These are phyloP conservation scores for Microglena sp. DNA, from an alignment of 139 green algal species.

Conservation along the genomic window DNA sequence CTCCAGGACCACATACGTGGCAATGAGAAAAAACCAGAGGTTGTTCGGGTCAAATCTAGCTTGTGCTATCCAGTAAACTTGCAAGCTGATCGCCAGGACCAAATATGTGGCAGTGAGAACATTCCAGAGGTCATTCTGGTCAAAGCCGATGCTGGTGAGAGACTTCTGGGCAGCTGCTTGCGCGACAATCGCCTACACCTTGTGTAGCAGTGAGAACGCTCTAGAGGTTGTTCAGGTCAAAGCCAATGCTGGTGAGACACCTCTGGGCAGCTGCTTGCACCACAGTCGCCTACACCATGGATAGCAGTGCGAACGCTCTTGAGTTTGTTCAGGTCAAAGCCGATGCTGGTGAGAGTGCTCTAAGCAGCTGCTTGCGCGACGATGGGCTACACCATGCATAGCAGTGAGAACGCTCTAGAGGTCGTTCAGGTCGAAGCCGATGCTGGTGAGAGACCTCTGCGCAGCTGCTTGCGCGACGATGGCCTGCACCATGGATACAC, in stretches of 20 bases:
- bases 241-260: too few relatives aligned
- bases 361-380: slow-evolving; percentile 9
- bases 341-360: slow-evolving; percentile 7
- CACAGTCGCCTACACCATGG: too few relatives aligned
- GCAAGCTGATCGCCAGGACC: too few relatives aligned
- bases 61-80: too few relatives aligned
- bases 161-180: slow-evolving; percentile 13
- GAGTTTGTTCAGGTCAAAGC: slow-evolving; percentile 1
- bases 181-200: background rate
- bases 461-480: slow-evolving; percentile 39
- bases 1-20: too few relatives aligned
- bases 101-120: too few relatives aligned
- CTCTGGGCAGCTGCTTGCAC: too few relatives aligned
- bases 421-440: slow-evolving; percentile 39
- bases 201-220: too few relatives aligned
- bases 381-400: background rate
- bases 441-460: slow-evolving; percentile 28
- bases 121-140: background rate
- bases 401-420: slow-evolving; percentile 5
- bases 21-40: too few relatives aligned
- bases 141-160: background rate
- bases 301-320: too few relatives aligned
- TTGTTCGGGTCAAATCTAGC: too few relatives aligned
- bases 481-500: slow-evolving; percentile 4
- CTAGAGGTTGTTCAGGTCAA: too few relatives aligned